phyloP scores from a whole-genome alignment of 2,329 filamentous ascomycete species.

The Bimuria novae-zelandiae region DNA sequence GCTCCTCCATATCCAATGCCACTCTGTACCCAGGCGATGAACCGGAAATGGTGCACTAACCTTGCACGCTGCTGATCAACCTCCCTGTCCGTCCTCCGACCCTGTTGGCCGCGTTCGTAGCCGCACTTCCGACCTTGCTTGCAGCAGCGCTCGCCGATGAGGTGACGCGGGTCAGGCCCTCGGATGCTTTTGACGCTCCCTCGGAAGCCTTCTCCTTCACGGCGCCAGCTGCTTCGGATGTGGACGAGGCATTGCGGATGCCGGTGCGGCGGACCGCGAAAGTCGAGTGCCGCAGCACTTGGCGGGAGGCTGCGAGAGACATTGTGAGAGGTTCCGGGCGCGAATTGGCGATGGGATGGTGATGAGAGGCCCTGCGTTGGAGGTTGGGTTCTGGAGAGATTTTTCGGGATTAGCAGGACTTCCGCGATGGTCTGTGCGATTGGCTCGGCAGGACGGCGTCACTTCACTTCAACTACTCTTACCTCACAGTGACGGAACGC shows the following conservation, averaged over 20 bases:
- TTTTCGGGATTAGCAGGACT: too few relatives aligned
- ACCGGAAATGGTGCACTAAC: conserved; percentile 61
- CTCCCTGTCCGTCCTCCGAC: conserved; percentile 83
- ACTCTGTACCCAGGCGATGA: conserved; percentile 6
- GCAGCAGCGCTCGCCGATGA: conserved; percentile 80
- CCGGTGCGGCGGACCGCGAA: conserved; percentile 49
- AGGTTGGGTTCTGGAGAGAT: too few relatives aligned
- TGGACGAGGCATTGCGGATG: conserved; percentile 56
- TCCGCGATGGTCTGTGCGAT: too few relatives aligned
- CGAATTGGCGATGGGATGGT: conserved; percentile 12
- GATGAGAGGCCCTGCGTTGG: conserved; percentile 3
- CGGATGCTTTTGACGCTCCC: conserved; percentile 74
- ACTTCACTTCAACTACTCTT: too few relatives aligned
- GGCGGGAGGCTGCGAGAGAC: conserved; percentile 54
- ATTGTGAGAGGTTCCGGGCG: conserved; percentile 44
- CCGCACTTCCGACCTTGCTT: conserved; percentile 68
- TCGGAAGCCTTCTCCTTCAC: conserved; percentile 60
- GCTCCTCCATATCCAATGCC: conserved; percentile 13
- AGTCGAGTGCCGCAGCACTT: conserved; percentile 51
- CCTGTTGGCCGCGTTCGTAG: conserved; percentile 58
- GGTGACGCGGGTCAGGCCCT: conserved; percentile 81
- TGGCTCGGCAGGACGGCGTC: too few relatives aligned
- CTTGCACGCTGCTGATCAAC: conserved; percentile 79
- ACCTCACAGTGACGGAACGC: too few relatives aligned
- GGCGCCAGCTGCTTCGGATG: conserved; percentile 51